Evolutionary conservation across 2,329 filamentous ascomycete species (phyloP), one percentile per base, ranked within the genome.

Genomic region (Xylariaceae sp.): DNA sequence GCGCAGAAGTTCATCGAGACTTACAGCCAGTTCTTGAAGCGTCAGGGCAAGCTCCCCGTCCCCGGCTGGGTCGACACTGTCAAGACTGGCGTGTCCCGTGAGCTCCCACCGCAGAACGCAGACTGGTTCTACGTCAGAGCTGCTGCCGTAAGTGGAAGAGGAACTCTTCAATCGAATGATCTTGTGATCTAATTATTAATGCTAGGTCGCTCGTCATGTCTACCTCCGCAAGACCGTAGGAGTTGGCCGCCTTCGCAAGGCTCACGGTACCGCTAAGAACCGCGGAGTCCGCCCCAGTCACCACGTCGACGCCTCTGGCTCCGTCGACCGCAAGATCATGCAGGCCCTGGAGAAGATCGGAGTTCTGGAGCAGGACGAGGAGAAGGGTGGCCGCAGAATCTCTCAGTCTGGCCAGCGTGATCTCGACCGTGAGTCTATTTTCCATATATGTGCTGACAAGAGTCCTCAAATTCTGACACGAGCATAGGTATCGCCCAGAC

Each of bases 211-310:
- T 70, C 90, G 91, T 71, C 92, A 97, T 83, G 86, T 99, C 82
- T 99, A 99, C 84, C 83, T 99, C 75, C 89, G 94, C 81, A 99
- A 99, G 85, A 96, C 91, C 59, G 91, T 99, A 72, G 94, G 94
- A 83, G 90, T 99, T 66, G 94, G 94, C 77, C 90, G 94, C 71
- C 86, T 99, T 67, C 88, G 92, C 76, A 96, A 95, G 82, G 88
- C 87, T 62, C 94, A 99, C 85, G 94, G 90, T 68, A 87, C 84
- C 66, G 87, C 88, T 81, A 96, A 95, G 86, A 99, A 97, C 87
- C 90, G 94, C 66, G 94, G 94, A 68, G 84, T 84, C 66, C 84
- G 87, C 65, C 94, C 94, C 72, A 89, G 85, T 61, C 86, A 95
- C 78, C 94, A 99, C 83, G 89, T 96, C 68, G 88, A 96, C 72